Evolutionary conservation across 2,329 filamentous ascomycete genomes (phyloP).

Genomic region (Coniochaeta sp.): DNA sequence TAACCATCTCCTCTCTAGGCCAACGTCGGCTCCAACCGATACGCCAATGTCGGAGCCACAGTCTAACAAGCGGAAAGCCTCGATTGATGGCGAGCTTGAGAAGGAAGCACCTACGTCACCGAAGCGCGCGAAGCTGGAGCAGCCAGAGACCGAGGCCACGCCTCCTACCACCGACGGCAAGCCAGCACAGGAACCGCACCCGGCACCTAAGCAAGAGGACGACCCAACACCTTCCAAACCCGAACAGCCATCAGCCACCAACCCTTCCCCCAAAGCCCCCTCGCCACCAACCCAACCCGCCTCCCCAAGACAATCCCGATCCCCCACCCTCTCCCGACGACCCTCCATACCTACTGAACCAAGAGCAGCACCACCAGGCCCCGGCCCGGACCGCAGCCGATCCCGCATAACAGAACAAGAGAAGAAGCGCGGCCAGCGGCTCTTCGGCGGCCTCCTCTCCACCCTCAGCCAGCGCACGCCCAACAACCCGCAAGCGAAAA

Average conservation of each 20-base stretch:
- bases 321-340: background rate
- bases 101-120: background rate
- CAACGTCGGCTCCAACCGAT: background rate
- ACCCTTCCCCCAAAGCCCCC: too few relatives aligned
- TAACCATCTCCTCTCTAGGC: background rate
- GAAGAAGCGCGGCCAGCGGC: conserved; percentile 72
- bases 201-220: background rate
- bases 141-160: background rate
- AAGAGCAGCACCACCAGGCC: background rate
- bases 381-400: background rate
- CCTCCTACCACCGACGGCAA: background rate
- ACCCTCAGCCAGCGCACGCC: conserved; percentile 68
- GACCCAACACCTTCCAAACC: background rate
- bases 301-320: background rate
- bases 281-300: background rate
- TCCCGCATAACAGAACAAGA: conserved; percentile 55
- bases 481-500: conserved; percentile 52
- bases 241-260: too few relatives aligned
- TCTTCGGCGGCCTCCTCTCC: conserved; percentile 77
- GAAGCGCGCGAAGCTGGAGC: background rate
- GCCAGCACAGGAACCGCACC: background rate
- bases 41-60: background rate
- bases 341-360: background rate
- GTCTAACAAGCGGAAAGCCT: conserved; percentile 1
- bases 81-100: background rate